Base-by-base conservation (phyloP, 2,329 filamentous ascomycete species). In the Phialophora chinensis region DNA sequence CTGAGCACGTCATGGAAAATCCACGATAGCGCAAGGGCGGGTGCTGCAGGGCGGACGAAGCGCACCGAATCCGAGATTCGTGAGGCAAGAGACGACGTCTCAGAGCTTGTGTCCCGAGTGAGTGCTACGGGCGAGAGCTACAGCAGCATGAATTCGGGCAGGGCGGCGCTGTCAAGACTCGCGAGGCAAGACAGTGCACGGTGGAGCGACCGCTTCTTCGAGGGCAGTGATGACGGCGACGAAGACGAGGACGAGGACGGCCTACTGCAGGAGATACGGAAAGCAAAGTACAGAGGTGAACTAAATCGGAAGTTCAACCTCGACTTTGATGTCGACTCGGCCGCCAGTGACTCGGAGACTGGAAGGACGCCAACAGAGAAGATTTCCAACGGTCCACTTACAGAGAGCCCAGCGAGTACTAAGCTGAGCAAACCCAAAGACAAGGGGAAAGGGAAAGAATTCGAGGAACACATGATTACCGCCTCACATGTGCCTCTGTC, bases 161-260 rank as follows among this genome's bases (percentile, higher is more conserved):
- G 63, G 12, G 67, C 70, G 3, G 67, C 70, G 25, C 47, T 73
- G 42, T 55, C 68, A 10, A 55, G 70, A 54, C 68, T 75, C 29
- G 67, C 75, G 27, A 72, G 75, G 29, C 72, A 73, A 55, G 88
- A 90, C 71, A 88, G 86, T 2, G 80, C 85, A 62, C 83, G 82
- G 3, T 91, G 89, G 89, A 90, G 86, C 74, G 88, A 91, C 57
- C 80, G 84, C 11, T 87, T 90, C 74, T 89, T 87, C 80, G 80
- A 80, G 10, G 86, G 88, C 69, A 87, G 79, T 35, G 82, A 78
- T 29, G 79, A 82, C 56, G 82, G 84, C 63, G 81, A 79, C 57
- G 80, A 82, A 59, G 76, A 79, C 10, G 76, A 79, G 8, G 71
- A 76, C 29, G 73, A 71, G 35, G 59, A 49, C 44, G 60, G 47